Base-by-base conservation (phyloP, 2,329 filamentous ascomycete genomes). In the Sclerotinia nivalis region DNA sequence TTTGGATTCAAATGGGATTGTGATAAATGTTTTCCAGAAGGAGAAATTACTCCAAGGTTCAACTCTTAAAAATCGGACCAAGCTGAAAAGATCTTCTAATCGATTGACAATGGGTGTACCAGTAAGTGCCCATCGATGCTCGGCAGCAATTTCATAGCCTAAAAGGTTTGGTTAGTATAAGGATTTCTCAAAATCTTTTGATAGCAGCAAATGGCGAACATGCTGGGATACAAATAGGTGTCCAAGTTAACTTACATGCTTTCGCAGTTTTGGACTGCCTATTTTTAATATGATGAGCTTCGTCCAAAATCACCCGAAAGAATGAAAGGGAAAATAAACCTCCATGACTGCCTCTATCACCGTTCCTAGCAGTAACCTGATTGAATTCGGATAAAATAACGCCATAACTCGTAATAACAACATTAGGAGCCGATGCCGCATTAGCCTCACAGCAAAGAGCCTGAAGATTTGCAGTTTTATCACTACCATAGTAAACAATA, bases 31-130 rank as follows among this genome's bases (percentile, higher is more conserved):
- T 78, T 94, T 94, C 96, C 96, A 99, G 81, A 97, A 99, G 0
- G 94, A 97, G 80, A 99, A 99, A 79, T 98, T 98, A 77, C 91
- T 96, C 96, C 96, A 99, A 0, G 96, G 96, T 78, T 98, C 95
- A 5, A 99, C 96, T 69, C 93, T 90, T 15, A 99, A 83, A 81
- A 98, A 99, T 4, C 93, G 89, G 18, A 98, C 93, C 50, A 99
- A 82, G 77, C 93, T 97, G 82, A 97, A 98, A 20, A 99, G 83
- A 80, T 98, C 96, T 79, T 98, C 95, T 0, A 99, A 85, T 56
- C 93, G 90, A 79, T 99, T 99, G 74, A 99, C 95, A 69, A 99
- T 98, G 0, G 96, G 96, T 0, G 96, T 99, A 25, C 96, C 96
- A 0, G 96, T 99, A 62, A 99, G 82, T 0, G 91, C 92, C 96